phyloP scores from a whole-genome alignment of 2,329 filamentous ascomycete species.

The Pyrenophora graminea region DNA sequence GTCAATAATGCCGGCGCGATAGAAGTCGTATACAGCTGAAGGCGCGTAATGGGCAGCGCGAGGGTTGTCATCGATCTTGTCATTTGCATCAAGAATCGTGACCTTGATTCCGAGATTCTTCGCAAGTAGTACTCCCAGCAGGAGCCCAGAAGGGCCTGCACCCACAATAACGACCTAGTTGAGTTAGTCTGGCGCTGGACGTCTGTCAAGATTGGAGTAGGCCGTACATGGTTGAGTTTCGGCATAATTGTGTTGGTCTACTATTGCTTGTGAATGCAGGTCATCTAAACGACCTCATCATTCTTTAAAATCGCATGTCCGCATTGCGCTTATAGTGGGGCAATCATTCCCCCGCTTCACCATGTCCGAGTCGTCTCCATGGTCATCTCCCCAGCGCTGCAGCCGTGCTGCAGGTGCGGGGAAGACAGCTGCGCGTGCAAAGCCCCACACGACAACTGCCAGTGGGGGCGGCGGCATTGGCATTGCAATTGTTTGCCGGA shows the following conservation, averaged over 20 bases:
- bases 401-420: slow-evolving; percentile 17
- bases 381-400: slow-evolving; percentile 2
- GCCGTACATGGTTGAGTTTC: slow-evolving; percentile 37
- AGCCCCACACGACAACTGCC: slow-evolving; percentile 18
- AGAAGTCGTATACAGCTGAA: slow-evolving; percentile 61
- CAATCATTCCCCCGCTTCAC: slow-evolving; percentile 11
- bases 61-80: slow-evolving; percentile 62
- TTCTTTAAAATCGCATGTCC: background rate
- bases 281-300: background rate
- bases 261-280: slow-evolving; percentile 5
- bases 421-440: slow-evolving; percentile 7
- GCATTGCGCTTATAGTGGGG: slow-evolving; percentile 22
- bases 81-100: slow-evolving; percentile 60
- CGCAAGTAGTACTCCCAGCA: slow-evolving; percentile 55
- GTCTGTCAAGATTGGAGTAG: background rate
- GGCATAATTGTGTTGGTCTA: slow-evolving; percentile 26
- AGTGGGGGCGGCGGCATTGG: background rate
- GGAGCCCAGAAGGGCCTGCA: slow-evolving; percentile 41
- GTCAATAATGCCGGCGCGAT: slow-evolving; percentile 63
- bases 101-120: slow-evolving; percentile 56
- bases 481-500: slow-evolving; percentile 6
- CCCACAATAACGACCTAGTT: slow-evolving; percentile 37
- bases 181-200: slow-evolving; percentile 8
- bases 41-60: slow-evolving; percentile 66
- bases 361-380: slow-evolving; percentile 16